Conservation (phyloP, 441 rosid species). For the Populus hybrid region DNA sequence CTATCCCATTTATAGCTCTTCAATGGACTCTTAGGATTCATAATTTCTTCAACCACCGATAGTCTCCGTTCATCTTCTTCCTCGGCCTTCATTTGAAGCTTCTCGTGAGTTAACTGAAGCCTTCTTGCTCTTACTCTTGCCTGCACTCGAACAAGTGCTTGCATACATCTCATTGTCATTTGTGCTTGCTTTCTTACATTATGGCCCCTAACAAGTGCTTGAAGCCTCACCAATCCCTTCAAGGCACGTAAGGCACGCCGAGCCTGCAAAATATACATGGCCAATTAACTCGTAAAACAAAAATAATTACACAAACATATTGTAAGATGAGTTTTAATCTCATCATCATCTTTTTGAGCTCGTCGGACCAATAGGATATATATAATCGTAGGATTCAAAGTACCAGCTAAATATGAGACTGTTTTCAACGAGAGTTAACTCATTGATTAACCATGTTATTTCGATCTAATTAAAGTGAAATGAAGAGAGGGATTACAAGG, state of each 20-base stretch:
- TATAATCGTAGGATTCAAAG: no score
- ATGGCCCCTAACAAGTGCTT: slow-evolving; percentile 93
- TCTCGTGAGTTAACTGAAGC: slow-evolving; percentile 54
- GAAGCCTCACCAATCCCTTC: slow-evolving; percentile 89
- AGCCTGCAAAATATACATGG: slow-evolving; percentile 39
- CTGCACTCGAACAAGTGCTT: slow-evolving; percentile 89
- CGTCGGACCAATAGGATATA: no score
- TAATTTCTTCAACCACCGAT: slow-evolving; percentile 12
- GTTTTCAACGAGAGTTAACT: neutral
- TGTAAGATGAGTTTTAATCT: neutral
- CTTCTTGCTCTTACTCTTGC: slow-evolving; percentile 81
- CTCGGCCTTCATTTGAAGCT: slow-evolving; percentile 30
- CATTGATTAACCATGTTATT: neutral
- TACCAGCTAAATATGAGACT: neutral
- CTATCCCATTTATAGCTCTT: slow-evolving; percentile 36
- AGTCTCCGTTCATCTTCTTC: slow-evolving; percentile 27
- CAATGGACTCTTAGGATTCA: slow-evolving; percentile 27
- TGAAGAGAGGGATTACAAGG: slow-evolving; percentile 42
- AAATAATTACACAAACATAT: neutral
- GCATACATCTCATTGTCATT: slow-evolving; percentile 98
- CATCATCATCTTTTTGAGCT: neutral
- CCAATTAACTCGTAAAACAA: neutral
- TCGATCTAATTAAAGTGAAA: neutral
- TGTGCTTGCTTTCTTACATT: slow-evolving; percentile 95
- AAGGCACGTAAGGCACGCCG: slow-evolving; percentile 89